These are phyloP conservation scores for Ustilago tritici DNA, from an alignment of 1,284 basidiomycete genomes.

Conservation along the genomic window DNA sequence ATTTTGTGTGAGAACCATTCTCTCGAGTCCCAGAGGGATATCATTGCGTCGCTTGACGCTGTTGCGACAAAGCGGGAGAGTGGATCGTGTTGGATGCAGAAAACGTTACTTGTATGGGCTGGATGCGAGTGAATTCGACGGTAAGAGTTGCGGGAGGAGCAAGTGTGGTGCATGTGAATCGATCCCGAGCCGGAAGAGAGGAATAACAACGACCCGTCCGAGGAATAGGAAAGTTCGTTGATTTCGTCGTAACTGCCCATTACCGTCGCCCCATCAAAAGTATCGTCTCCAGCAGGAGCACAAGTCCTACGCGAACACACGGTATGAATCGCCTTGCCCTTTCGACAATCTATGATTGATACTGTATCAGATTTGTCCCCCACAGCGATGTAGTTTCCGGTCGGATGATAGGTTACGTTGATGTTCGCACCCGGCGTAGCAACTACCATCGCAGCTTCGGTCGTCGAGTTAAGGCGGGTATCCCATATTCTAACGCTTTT, in stretches of 20 bases:
- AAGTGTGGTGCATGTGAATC: slow-evolving; percentile 44
- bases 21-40: slow-evolving; percentile 47
- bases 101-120: slow-evolving; percentile 59
- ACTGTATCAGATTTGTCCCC: slow-evolving; percentile 64
- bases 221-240: slow-evolving; percentile 61
- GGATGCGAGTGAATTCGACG: slow-evolving; percentile 36
- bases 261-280: slow-evolving; percentile 4
- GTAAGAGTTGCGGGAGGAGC: slow-evolving; percentile 9
- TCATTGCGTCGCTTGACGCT: slow-evolving; percentile 55
- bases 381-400: slow-evolving; percentile 56
- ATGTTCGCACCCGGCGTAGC: slow-evolving; percentile 57
- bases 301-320: slow-evolving; percentile 31
- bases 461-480: slow-evolving; percentile 17
- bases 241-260: slow-evolving; percentile 49
- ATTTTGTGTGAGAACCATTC: slow-evolving; percentile 51
- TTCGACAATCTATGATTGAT: slow-evolving; percentile 49
- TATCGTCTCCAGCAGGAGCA: neutral
- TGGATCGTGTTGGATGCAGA: slow-evolving; percentile 60
- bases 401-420: slow-evolving; percentile 61
- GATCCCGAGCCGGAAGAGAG: slow-evolving; percentile 58
- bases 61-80: slow-evolving; percentile 55
- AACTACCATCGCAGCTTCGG: slow-evolving; percentile 1
- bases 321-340: slow-evolving; percentile 35
- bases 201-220: slow-evolving; percentile 57
- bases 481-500: slow-evolving; percentile 65